Evolutionary conservation across 2,329 filamentous ascomycete species (phyloP).

Genomic region (Cytospora mali): DNA sequence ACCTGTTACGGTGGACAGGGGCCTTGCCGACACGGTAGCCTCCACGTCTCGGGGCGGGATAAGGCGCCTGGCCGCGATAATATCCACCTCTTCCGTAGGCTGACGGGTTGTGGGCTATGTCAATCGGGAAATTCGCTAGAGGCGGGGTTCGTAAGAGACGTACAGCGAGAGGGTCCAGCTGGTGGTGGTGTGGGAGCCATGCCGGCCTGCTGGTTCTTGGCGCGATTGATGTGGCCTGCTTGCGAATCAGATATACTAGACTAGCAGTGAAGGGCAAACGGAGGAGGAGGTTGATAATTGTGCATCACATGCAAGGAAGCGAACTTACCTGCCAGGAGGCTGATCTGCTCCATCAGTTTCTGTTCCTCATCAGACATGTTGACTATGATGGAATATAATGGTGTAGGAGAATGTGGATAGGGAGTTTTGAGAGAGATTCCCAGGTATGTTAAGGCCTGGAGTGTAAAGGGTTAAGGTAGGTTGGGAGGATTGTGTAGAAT

Average conservation of each 20-base stretch:
- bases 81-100: conserved; percentile 29
- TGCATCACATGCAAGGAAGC: background rate
- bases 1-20: conserved; percentile 50
- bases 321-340: conserved; percentile 51
- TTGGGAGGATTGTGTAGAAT: background rate
- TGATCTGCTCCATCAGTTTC: conserved; percentile 57
- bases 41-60: conserved; percentile 38
- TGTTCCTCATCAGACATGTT: conserved; percentile 53
- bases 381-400: background rate
- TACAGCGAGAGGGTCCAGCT: conserved; percentile 41
- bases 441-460: background rate
- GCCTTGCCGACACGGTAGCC: conserved; percentile 41
- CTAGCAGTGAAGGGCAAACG: conserved; percentile 11
- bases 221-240: conserved; percentile 76
- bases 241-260: background rate
- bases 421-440: background rate
- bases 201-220: conserved; percentile 66
- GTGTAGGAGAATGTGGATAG: too few relatives aligned
- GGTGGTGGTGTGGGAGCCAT: conserved; percentile 35
- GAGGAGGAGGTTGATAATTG: background rate
- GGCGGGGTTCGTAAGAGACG: conserved; percentile 30
- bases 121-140: background rate
- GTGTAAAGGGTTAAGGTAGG: too few relatives aligned
- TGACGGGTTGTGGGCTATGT: background rate
- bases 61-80: conserved; percentile 33